Base-by-base conservation (phyloP, 345 rosid genomes). In the Populus davidiana region DNA sequence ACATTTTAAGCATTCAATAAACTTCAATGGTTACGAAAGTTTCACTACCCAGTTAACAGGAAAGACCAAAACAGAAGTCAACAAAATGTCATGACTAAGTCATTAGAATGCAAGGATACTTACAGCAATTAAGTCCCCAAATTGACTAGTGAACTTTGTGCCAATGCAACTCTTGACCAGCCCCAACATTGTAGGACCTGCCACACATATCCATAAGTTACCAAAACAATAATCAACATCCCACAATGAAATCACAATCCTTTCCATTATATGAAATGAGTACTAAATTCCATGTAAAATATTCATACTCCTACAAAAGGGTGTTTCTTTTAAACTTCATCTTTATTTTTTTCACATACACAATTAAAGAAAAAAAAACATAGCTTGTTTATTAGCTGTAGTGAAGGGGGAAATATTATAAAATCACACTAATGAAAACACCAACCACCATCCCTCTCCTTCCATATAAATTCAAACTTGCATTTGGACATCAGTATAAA, bases 71-170 rank as follows among this genome's bases (percentile, higher is more conserved):
- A 52, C n/a, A 2, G 10, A 52, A 52, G 23, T 6, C 2, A 6
- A 6, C 2, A 18, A 3, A 52, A 52, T 18, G 59, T 23, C 59
- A 2, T 52, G 59, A 17, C 18, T 20, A 52, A 17, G 23, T 8
- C n/a, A 5, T 52, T 52, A 20, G n/a, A 52, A 52, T 52, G 59
- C 3, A 6, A 20, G 59, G 59, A 62, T 69, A 86, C 98, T 91
- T 79, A 93, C 99, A 79, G 99, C 99, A 83, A 95, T 90, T 8
- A 93, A 85, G 83, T 95, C 93, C 17, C 98, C 99, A 84, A 93
- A 95, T 76, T 95, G 97, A 84, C 99, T 86, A 9, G 98, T 95
- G 85, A 95, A 93, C 87, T 95, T 95, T 71, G 99, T 95, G 13
- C 98, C 97, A 71, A 93, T 92, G 81, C 96, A 90, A 83, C 98